Evolutionary conservation across 345 rosid species (phyloP), one percentile per base, ranked within the genome.

Genomic region (Hevea brasiliensis): DNA sequence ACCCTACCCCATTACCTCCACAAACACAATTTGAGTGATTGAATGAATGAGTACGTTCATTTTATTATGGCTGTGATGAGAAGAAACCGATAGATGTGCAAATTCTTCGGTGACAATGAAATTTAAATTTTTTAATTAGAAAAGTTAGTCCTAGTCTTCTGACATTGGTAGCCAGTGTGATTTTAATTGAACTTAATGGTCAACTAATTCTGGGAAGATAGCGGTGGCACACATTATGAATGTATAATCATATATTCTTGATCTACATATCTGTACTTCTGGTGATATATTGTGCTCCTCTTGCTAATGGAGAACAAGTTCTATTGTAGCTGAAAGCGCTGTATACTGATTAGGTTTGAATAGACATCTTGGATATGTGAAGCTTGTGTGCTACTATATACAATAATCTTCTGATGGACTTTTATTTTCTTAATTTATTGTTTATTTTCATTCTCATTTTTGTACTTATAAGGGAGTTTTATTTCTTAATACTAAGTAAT

Each of bases 401-500:
- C 8, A 24, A 11, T 35, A 20, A 14, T 21, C 14, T 48, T 57
- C 18, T 29, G 24, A 18, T 56, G 24, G 35, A 67, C 65, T 27
- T 24, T 26, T 42, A 10, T 51, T 8, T 20, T 45, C 32, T 27
- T 51, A 35, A 21, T 20, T 45, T 51, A 56, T 42, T 50, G 14
- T 72, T 74, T 37, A 20, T 17, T 63, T 71, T 24, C 44, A 6
- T 44, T 62, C 4, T 64, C 26, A 8, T 15, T 44, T 50, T 42
- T 17, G 32, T 9, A 62, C 18, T 5, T 20, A 6, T 27, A 47
- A 67, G 29, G 12, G 47, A 62, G 54, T 27, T 51, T 27, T 12
- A 54, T 12, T 70, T 40, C 21, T 53, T 29, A 10, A 29, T 59
- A 57, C 68, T 79, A 24, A 85, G 67, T 68, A 48, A 23, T 58